Evolutionary conservation across 176 grass and related monocot species (phyloP), one percentile per base, ranked within the genome.

Genomic region (Oryza punctata): DNA sequence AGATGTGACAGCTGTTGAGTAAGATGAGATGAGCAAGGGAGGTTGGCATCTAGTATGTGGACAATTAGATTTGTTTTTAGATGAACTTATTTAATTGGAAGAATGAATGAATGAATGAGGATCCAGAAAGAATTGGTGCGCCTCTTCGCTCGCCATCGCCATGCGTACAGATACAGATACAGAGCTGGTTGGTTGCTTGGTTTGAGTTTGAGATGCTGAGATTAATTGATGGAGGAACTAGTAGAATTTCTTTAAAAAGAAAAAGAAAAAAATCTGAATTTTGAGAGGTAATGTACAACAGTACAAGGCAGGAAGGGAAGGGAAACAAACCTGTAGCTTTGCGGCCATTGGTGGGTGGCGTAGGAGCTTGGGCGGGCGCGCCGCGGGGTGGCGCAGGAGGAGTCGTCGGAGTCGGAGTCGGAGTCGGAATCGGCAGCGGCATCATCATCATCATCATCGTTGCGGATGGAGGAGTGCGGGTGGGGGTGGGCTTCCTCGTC

Each of bases 241-340:
- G 5, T 37, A 37, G 28, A 29, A 1, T 29, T 37, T 37, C 6
- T 37, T 37, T 10, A 41, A 23, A 23, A 21, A 23, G 8, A 18
- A 3, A 0, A 4, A 50, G 16, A 50, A 50, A 16, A 1, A 60
- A 23, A 60, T n/a, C 7, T 18, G 16, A 19, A 6, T 54, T 54
- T 21, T 54, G 38, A 12, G 18, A 49, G 12, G 18, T 6, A 18
- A 57, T 18, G 28, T 29, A 29, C 28, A 29, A 29, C 28, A 1
- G 2, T 29, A 29, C 28, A 29, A 29, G 28, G 5, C 33, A 35
- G 4, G 33, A 3, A 1, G 24, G 18, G 10, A 67, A 7, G 23
- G 60, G 5, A 11, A 10, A 0, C 35, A 2, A 94, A 97, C 94
- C 94, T 97, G 96, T 98, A 98, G 67, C 96, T 98, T 87, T 95